These are phyloP conservation scores for Domatiomyces globalis DNA, from an alignment of 2,329 filamentous ascomycete genomes.

Conservation along the genomic window DNA sequence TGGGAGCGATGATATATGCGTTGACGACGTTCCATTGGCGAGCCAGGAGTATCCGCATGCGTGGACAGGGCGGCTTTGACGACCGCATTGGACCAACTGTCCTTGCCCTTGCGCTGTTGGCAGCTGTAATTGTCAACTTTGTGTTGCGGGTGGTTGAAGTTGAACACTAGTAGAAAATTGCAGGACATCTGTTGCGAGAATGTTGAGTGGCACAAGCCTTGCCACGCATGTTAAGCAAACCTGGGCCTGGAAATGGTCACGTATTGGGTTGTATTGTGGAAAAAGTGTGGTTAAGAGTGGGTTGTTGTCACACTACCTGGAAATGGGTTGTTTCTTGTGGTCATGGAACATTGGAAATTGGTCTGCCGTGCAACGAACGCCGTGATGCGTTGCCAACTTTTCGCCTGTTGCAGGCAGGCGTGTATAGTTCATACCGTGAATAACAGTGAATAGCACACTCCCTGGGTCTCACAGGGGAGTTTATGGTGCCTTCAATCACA, in stretches of 20 bases:
- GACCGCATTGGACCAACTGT: conserved; percentile 90
- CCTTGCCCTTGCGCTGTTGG: conserved; percentile 68
- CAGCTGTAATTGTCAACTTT: conserved; percentile 93
- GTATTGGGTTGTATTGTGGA: background rate
- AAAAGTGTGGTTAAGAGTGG: background rate
- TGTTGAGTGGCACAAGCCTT: background rate
- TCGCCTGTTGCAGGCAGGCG: too few relatives aligned
- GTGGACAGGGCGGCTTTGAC: conserved; percentile 91
- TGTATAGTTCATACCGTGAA: too few relatives aligned
- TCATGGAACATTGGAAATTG: background rate
- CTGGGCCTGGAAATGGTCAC: background rate
- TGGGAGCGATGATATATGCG: conserved; percentile 91
- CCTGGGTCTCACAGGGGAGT: too few relatives aligned
- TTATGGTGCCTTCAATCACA: too few relatives aligned
- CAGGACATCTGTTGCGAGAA: background rate
- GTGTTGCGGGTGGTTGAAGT: conserved; percentile 45
- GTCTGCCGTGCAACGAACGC: too few relatives aligned
- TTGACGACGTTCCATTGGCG: conserved; percentile 94
- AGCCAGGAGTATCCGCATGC: conserved; percentile 76
- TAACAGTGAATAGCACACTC: too few relatives aligned
- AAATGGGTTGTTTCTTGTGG: background rate
- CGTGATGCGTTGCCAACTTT: too few relatives aligned
- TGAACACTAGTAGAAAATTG: background rate
- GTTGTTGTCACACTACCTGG: background rate
- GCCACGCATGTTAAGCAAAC: background rate